A percentile compares a stretch with the other conserved stretches of the same genome.
These are phyloP conservation scores for Hirschioporus abietinus DNA, from an alignment of 768 basidiomycete species.

Conservation along the genomic window DNA sequence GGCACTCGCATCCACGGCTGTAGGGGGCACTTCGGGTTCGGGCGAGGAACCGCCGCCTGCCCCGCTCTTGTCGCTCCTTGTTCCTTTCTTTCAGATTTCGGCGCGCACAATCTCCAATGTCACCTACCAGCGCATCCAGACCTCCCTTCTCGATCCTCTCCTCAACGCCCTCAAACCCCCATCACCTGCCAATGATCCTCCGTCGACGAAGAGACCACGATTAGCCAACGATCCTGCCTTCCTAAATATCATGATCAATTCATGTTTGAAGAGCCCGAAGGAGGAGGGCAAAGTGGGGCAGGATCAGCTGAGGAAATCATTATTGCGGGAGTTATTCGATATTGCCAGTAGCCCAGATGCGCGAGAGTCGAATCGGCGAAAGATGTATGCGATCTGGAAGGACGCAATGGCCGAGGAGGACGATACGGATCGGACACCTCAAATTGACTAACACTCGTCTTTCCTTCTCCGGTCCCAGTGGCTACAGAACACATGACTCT, in stretches of 20 bases:
- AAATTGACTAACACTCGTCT: not conserved
- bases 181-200: slow-evolving; percentile 28
- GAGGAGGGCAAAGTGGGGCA: slow-evolving; percentile 32
- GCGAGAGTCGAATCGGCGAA: slow-evolving; percentile 72
- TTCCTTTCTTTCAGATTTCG: slow-evolving; percentile 69
- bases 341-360: slow-evolving; percentile 71
- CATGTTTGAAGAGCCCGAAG: slow-evolving; percentile 40
- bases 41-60: slow-evolving; percentile 29
- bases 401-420: slow-evolving; percentile 44
- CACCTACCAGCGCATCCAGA: slow-evolving; percentile 71
- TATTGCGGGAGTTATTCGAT: slow-evolving; percentile 65
- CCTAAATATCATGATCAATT: slow-evolving; percentile 44
- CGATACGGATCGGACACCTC: not conserved
- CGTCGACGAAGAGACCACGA: slow-evolving; percentile 42
- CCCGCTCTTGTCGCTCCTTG: slow-evolving; percentile 50
- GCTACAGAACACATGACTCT: not conserved
- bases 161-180: slow-evolving; percentile 43
- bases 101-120: slow-evolving; percentile 58
- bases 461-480: not conserved
- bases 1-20: slow-evolving; percentile 31
- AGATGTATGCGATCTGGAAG: slow-evolving; percentile 80
- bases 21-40: slow-evolving; percentile 8
- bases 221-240: slow-evolving; percentile 29
- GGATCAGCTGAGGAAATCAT: slow-evolving; percentile 39
- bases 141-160: slow-evolving; percentile 64